Conservation (phyloP, 1,139 yeast species). For the Sugiyamaella xylanicola region DNA sequence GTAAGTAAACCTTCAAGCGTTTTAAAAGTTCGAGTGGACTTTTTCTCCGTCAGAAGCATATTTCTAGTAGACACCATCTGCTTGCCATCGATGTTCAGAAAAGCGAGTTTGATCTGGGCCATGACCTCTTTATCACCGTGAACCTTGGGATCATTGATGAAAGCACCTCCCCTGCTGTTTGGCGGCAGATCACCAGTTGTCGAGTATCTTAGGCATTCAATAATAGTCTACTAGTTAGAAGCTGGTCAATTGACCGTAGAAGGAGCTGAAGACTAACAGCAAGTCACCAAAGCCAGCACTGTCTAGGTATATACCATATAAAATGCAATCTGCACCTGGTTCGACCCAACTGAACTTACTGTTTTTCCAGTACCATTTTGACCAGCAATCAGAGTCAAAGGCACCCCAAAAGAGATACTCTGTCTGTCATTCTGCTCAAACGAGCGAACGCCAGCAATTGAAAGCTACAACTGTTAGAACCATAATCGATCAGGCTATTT, state of each 20-base stretch:
- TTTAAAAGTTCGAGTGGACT: conserved; percentile 72
- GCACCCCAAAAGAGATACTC: conserved; percentile 86
- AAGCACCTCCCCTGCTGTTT: conserved; percentile 94
- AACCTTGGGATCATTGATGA: conserved; percentile 86
- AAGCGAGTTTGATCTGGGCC: conserved; percentile 91
- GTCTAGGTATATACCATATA: too few relatives aligned
- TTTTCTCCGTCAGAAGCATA: conserved; percentile 68
- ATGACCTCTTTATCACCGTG: conserved; percentile 70
- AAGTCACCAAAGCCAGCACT: too few relatives aligned
- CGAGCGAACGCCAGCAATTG: conserved; percentile 88
- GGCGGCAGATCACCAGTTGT: conserved; percentile 98
- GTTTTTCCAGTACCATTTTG: conserved; percentile 99
- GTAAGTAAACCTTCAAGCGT: conserved; percentile 88
- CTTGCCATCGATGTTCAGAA: conserved; percentile 69
- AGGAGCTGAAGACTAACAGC: too few relatives aligned
- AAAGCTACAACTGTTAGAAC: conserved; percentile 50
- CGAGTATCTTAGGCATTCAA: conserved; percentile 90
- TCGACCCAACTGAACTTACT: too few relatives aligned
- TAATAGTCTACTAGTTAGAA: conserved; percentile 56
- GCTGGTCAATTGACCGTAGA: too few relatives aligned
- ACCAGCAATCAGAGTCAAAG: conserved; percentile 92
- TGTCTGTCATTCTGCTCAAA: conserved; percentile 83
- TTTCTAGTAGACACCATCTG: conserved; percentile 86
- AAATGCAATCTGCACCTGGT: too few relatives aligned
- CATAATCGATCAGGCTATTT: background rate